Percentiles rank a stretch among this genome's conserved stretches.
phyloP scores from a whole-genome alignment of 768 basidiomycete genomes.

The Mrakia frigida region DNA sequence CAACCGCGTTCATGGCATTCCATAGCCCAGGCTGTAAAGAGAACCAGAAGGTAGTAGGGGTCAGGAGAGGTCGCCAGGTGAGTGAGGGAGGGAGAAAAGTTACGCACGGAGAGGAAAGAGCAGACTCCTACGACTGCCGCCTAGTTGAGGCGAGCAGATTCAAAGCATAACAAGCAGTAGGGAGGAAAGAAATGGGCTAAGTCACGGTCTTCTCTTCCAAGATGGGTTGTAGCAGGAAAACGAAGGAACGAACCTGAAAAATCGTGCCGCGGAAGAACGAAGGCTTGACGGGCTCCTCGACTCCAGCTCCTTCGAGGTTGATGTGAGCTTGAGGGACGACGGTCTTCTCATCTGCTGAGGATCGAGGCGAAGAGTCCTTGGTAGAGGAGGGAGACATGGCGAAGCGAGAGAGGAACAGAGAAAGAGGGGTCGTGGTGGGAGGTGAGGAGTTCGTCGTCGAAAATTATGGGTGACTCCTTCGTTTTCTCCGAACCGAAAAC shows the following conservation, averaged over 20 bases:
- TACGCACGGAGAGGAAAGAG: constrained; percentile 14
- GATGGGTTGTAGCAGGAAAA: not conserved
- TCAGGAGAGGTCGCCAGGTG: not conserved
- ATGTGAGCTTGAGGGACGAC: not conserved
- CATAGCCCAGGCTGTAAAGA: not conserved
- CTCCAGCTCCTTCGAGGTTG: not conserved
- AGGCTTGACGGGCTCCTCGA: constrained; percentile 6
- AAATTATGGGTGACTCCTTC: too few relatives aligned
- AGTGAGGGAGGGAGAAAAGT: not conserved
- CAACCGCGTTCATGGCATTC: constrained; percentile 17
- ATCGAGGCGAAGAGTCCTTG: constrained; percentile 12
- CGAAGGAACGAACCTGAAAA: constrained; percentile 11
- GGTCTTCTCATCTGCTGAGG: constrained; percentile 1
- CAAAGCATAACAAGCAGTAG: not conserved
- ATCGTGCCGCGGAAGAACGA: constrained; percentile 17
- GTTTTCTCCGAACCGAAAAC: too few relatives aligned
- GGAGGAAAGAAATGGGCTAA: not conserved
- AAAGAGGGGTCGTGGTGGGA: not conserved
- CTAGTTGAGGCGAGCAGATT: not conserved
- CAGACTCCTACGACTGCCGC: constrained; percentile 8
- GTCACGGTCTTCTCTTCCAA: not conserved
- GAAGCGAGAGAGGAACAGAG: not conserved
- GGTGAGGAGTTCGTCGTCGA: not conserved
- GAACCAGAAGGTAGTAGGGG: not conserved
- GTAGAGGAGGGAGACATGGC: not conserved